Evolutionary conservation across 768 basidiomycete species (phyloP), one percentile per base, ranked within the genome.

Genomic region (Termitomyces sp.): DNA sequence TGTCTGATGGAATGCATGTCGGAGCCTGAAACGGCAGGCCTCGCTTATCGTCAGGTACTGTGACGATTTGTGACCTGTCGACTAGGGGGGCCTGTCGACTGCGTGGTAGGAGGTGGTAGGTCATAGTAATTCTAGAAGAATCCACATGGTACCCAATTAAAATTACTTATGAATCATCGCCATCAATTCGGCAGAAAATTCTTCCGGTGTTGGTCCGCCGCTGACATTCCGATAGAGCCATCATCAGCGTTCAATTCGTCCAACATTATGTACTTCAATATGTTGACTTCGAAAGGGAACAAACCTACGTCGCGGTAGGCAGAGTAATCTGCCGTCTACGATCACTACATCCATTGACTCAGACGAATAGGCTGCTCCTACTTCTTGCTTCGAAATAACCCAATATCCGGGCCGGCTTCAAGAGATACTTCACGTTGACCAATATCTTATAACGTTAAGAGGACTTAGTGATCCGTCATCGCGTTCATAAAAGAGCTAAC

Each of bases 381-480:
- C n/a, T n/a, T n/a, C n/a, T 44, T 36, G n/a, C 55, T 18, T 55
- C 26, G 9, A 5, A 26, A 10, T 37, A 16, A 37, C 36, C 20
- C 13, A 5, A 27, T 37, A 14, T 14, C 48, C 64, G 62, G 65
- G 46, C 67, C 67, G 62, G 43, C 14, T n/a, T 20, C 18, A 32
- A 32, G n/a, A 22, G 20, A 18, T 4, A 22, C 13, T 33, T 24
- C 12, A 42, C 36, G 34, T 67, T 68, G 69, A 69, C 67, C 64
- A 70, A 70, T 68, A 58, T 34, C 42, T 56, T 56, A 68, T 69
- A 69, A 70, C 69, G 69, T 70, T 57, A 64, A 63, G 22, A 50
- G 56, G 20, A 26, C 40, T n/a, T 54, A 48, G 55, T 66, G 65
- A 66, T 66, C 65, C 61, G 59, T 61, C 44, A 42, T 52, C 18